These are phyloP conservation scores for Trypanosoma brucei DNA, from an alignment of 208 protist genomes.

Conservation along the genomic window DNA sequence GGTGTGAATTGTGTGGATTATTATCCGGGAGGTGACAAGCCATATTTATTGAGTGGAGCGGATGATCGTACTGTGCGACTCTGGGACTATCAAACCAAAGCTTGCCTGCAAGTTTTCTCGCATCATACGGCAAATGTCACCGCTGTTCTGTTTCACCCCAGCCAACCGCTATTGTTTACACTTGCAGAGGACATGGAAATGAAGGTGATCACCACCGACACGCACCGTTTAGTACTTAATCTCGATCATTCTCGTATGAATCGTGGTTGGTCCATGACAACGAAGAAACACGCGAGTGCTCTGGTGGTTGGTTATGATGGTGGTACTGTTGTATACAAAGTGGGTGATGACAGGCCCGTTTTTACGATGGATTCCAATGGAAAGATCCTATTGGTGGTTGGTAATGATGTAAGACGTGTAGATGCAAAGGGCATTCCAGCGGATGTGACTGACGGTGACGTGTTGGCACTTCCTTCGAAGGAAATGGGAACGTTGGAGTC, in stretches of 20 bases:
- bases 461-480: slow-evolving; percentile 72
- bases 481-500: slow-evolving; percentile 95
- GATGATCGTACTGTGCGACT: slow-evolving; percentile 96
- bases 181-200: slow-evolving; percentile 94
- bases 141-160: slow-evolving; percentile 95
- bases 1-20: slow-evolving; percentile 99
- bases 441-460: slow-evolving; percentile 63
- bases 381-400: slow-evolving; percentile 92
- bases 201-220: slow-evolving; percentile 93
- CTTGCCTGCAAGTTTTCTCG: slow-evolving; percentile 94
- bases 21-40: slow-evolving; percentile 96
- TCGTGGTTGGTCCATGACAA: slow-evolving; percentile 91
- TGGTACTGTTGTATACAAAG: slow-evolving; percentile 73
- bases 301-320: slow-evolving; percentile 93
- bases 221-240: slow-evolving; percentile 93
- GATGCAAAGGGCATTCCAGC: slow-evolving; percentile 73
- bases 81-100: slow-evolving; percentile 99
- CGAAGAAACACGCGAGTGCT: slow-evolving; percentile 64
- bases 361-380: slow-evolving; percentile 96
- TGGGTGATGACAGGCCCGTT: slow-evolving; percentile 95
- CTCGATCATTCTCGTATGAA: slow-evolving; percentile 94
- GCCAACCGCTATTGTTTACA: slow-evolving; percentile 95
- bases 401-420: slow-evolving; percentile 94
- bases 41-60: slow-evolving; percentile 96
- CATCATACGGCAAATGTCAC: slow-evolving; percentile 97